phyloP scores from a whole-genome alignment of 2,329 filamentous ascomycete species.

The Teratosphaeria gauchensis region DNA sequence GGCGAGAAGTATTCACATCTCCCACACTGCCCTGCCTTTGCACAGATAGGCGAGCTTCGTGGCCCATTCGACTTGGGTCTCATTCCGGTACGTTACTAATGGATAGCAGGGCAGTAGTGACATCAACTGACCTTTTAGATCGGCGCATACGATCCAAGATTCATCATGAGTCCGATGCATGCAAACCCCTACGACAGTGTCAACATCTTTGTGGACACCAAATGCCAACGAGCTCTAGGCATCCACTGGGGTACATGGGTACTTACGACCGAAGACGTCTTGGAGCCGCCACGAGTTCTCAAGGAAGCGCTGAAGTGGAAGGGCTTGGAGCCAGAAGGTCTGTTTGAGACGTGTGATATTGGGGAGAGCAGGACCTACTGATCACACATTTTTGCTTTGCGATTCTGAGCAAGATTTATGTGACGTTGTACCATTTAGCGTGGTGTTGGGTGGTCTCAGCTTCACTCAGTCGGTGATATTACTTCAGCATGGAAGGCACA shows the following conservation, averaged over 20 bases:
- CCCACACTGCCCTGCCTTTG: constrained; percentile 74
- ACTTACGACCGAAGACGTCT: constrained; percentile 71
- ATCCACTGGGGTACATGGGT: constrained; percentile 92
- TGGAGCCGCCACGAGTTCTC: constrained; percentile 69
- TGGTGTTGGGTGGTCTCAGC: constrained; percentile 2
- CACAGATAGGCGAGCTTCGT: constrained; percentile 66
- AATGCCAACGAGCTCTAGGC: constrained; percentile 65
- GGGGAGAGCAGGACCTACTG: constrained; percentile 57
- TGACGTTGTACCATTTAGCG: neutral
- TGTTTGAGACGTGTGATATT: constrained; percentile 77
- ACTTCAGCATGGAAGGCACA: neutral
- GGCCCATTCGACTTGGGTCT: constrained; percentile 86
- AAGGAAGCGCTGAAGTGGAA: constrained; percentile 60
- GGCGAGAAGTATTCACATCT: constrained; percentile 50
- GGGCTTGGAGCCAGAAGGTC: constrained; percentile 57
- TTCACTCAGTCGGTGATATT: neutral
- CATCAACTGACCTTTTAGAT: constrained; percentile 37
- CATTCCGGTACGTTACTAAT: constrained; percentile 47
- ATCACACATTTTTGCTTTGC: neutral
- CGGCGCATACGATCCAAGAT: constrained; percentile 71
- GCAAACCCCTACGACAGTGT: constrained; percentile 79
- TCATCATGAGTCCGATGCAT: constrained; percentile 71
- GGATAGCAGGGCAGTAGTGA: no score
- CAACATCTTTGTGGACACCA: constrained; percentile 79
- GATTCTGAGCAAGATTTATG: neutral